These are phyloP conservation scores for Teunomyces stri DNA, from an alignment of 805 yeast species.

Conservation along the genomic window DNA sequence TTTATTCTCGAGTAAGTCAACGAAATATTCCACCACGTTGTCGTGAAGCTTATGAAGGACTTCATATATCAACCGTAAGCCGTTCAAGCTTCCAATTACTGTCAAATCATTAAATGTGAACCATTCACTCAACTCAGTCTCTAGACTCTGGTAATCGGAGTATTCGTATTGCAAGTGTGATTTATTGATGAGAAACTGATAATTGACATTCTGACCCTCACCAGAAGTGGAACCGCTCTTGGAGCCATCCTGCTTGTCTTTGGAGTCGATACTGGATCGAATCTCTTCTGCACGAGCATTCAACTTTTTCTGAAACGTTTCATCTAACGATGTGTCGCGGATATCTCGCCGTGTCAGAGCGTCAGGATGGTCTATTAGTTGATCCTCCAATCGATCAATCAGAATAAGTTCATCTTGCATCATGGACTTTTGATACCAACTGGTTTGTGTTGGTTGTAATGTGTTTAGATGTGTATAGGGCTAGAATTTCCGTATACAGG, in stretches of 20 bases:
- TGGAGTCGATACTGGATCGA: constrained; percentile 7
- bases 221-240: not conserved
- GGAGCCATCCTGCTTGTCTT: not conserved
- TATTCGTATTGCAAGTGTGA: constrained; percentile 30
- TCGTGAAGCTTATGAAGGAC: not conserved
- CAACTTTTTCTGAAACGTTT: constrained; percentile 41
- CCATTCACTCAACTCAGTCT: constrained; percentile 38
- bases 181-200: constrained; percentile 30
- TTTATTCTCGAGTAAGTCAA: not conserved
- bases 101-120: constrained; percentile 32
- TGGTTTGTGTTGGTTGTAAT: not conserved
- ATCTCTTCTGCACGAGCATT: constrained; percentile 43
- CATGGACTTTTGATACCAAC: not conserved
- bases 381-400: constrained; percentile 48
- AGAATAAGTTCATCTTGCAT: constrained; percentile 26
- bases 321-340: constrained; percentile 31
- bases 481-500: not conserved
- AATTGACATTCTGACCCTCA: not conserved
- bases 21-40: not conserved
- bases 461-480: not conserved
- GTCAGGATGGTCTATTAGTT: constrained; percentile 44
- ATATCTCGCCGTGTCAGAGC: constrained; percentile 29
- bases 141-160: constrained; percentile 24
- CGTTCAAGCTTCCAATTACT: constrained; percentile 18
- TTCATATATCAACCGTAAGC: constrained; percentile 8